Evolutionary conservation across 2,329 filamentous ascomycete genomes (phyloP), one percentile per base, ranked within the genome.

Genomic region (Westerdykella ornata): DNA sequence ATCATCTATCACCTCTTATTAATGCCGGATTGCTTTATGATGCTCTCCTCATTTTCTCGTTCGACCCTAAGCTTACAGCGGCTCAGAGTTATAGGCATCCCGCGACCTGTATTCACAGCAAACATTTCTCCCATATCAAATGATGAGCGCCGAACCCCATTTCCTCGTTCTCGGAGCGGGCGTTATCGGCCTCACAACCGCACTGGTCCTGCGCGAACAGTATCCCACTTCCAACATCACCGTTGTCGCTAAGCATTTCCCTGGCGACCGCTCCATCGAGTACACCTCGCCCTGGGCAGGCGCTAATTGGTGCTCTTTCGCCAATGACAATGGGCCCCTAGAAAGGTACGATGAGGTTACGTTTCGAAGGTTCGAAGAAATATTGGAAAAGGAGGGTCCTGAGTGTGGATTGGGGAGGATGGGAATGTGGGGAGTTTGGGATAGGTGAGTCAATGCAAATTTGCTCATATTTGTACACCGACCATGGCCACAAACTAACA

Each of bases 241-340:
- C 0, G 72, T 94, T 28, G 72, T 88, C 22, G 84, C 87, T 4
- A 94, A 90, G 59, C 85, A 94, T 46, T 92, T 95, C 84, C 89
- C 89, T 0, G 89, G 89, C 28, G 89, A 96, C 69, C 92, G 90
- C 65, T 85, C 90, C 51, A 83, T 89, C 52, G 84, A 94, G 71
- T 96, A 95, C 63, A 82, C 86, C 1, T 94, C 86, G 5, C 88
- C 87, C 1, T 94, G 86, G 84, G 88, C 88, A 3, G 88, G 88
- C 12, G 88, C 87, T 47, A 90, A 92, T 59, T 83, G 82, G 61
- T 63, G 84, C 45, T 86, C 84, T 1, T 56, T 64, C 46, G 59
- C 61, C n/a, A 46, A 56, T 19, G 62, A 65, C 44, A 62, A 62
- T 31, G 62, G 61, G 0, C 52, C 43, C 0, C 41, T 64, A 1